A percentile compares a stretch with the other conserved stretches of the same genome.
phyloP scores from a whole-genome alignment of 2,329 filamentous ascomycete genomes.

The Apiospora koreana region DNA sequence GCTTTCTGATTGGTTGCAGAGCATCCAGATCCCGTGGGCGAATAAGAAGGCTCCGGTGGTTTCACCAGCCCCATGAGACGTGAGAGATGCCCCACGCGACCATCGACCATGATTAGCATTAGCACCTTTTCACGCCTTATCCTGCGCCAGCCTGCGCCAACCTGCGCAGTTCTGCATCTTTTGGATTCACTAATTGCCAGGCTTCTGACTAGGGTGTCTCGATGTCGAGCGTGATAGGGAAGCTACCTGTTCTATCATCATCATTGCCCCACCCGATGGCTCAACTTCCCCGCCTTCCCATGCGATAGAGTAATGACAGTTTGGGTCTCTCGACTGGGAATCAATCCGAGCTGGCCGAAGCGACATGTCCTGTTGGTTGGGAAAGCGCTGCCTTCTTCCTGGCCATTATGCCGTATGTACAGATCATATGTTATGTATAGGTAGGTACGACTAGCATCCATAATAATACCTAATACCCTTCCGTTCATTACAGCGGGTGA shows the following conservation, averaged over 20 bases:
- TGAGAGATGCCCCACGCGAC: not conserved
- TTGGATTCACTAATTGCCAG: not conserved
- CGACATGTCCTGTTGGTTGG: too few relatives aligned
- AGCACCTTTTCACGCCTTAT: slow-evolving; percentile 1
- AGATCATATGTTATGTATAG: too few relatives aligned
- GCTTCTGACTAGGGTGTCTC: slow-evolving; percentile 2
- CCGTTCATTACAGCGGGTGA: too few relatives aligned
- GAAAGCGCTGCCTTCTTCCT: too few relatives aligned
- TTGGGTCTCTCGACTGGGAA: not conserved
- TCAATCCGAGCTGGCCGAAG: not conserved
- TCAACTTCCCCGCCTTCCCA: slow-evolving; percentile 9
- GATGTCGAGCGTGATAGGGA: not conserved
- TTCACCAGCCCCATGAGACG: not conserved
- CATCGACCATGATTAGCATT: not conserved
- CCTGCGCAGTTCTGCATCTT: not conserved
- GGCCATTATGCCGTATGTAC: too few relatives aligned
- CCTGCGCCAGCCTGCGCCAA: not conserved
- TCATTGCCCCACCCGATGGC: not conserved
- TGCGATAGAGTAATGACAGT: not conserved
- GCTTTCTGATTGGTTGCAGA: not conserved
- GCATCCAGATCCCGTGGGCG: not conserved
- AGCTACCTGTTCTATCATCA: not conserved
- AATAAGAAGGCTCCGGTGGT: not conserved
- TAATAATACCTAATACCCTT: too few relatives aligned
- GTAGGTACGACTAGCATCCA: too few relatives aligned